Conservation (phyloP, 1,284 basidiomycete species). For the Fomitopsis schrenkii region DNA sequence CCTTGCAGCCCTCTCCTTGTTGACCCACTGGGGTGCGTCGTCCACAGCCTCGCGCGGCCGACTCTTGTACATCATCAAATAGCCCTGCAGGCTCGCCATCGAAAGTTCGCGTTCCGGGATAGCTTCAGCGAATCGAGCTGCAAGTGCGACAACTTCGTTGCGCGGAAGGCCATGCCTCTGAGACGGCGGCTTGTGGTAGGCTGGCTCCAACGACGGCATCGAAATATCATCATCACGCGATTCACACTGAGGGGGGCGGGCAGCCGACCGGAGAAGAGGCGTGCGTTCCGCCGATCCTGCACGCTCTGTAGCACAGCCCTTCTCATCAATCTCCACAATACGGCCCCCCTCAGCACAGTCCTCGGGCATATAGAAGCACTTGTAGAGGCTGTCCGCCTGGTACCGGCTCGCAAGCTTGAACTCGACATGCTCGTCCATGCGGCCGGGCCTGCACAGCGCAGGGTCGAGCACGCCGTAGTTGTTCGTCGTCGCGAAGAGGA, state of each 20-base stretch:
- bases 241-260: conserved; percentile 12
- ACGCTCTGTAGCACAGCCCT: not conserved
- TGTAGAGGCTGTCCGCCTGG: conserved; percentile 63
- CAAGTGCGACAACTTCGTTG: conserved; percentile 31
- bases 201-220: conserved; percentile 11
- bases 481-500: conserved; percentile 77
- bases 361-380: conserved; percentile 57
- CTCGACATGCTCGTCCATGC: conserved; percentile 76
- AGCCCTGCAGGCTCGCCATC: conserved; percentile 74
- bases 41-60: conserved; percentile 54
- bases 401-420: conserved; percentile 65
- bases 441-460: conserved; percentile 72
- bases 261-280: no score
- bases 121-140: conserved; percentile 49
- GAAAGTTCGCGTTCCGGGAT: conserved; percentile 67
- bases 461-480: conserved; percentile 62
- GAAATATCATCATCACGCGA: not conserved
- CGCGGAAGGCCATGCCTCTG: not conserved
- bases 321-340: not conserved
- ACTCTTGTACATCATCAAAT: conserved; percentile 68
- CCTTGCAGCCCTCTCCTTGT: conserved; percentile 12
- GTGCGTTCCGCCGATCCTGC: no score
- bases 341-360: conserved; percentile 8
- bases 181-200: conserved; percentile 29
- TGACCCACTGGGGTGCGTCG: conserved; percentile 23